phyloP scores from a whole-genome alignment of 139 green algal species.

The Zygnema circumcarinatum region DNA sequence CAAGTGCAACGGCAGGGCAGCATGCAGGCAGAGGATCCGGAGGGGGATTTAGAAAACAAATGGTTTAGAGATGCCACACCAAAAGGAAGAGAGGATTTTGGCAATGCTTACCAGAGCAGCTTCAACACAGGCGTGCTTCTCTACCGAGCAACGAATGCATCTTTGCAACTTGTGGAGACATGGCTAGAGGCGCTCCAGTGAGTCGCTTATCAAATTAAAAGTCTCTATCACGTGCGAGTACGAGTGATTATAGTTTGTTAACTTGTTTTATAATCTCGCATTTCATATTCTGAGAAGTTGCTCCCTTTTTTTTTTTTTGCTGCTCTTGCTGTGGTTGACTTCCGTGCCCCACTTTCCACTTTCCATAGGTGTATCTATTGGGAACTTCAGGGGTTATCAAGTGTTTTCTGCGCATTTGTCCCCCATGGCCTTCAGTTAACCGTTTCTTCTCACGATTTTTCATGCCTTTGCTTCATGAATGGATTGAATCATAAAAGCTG shows the following conservation, averaged over 20 bases:
- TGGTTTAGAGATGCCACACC: slow-evolving; percentile 13
- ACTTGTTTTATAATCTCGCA: background rate
- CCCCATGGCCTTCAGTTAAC: too few species aligned
- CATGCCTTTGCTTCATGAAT: too few species aligned
- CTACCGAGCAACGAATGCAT: background rate
- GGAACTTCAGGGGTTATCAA: too few species aligned
- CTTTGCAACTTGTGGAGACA: background rate
- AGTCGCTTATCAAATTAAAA: background rate
- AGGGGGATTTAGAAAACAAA: too few species aligned
- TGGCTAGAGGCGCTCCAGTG: slow-evolving; percentile 31
- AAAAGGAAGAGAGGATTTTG: slow-evolving; percentile 16
- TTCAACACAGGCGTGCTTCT: slow-evolving; percentile 61
- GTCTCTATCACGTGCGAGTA: background rate
- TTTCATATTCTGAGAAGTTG: background rate
- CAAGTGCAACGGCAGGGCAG: too few species aligned
- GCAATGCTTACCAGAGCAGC: slow-evolving; percentile 24
- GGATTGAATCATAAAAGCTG: too few species aligned
- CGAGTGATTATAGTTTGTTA: background rate
- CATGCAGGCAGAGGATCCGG: too few species aligned
- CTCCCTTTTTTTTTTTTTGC: background rate
- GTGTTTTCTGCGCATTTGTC: too few species aligned
- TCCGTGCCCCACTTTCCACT: background rate
- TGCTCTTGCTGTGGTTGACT: background rate
- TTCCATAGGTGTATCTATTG: background rate
- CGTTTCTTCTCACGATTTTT: too few species aligned